phyloP scores from a whole-genome alignment of 2,329 filamentous ascomycete species.

The Neocucurbitaria cava region DNA sequence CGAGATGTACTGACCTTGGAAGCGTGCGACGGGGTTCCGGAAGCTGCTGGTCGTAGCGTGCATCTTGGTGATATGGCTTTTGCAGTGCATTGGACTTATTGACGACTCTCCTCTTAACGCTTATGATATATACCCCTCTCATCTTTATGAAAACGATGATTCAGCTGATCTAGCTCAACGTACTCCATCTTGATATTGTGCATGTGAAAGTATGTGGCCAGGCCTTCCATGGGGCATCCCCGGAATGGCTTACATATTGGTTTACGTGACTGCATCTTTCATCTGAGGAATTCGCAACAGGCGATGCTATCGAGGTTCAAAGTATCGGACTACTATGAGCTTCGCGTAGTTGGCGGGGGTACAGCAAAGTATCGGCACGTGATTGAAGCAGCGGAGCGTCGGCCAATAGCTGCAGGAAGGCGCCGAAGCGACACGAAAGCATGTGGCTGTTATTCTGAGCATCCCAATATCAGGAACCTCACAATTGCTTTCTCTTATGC shows the following conservation, averaged over 20 bases:
- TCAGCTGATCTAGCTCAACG: neutral
- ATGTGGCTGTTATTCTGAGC: slow-evolving; percentile 36
- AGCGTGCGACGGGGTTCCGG: neutral
- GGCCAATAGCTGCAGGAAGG: slow-evolving; percentile 27
- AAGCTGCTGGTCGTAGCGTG: neutral
- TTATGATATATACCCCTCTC: slow-evolving; percentile 28
- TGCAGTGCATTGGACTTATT: neutral
- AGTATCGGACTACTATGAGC: neutral
- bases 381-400: slow-evolving; percentile 15
- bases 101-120: slow-evolving; percentile 14
- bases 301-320: neutral
- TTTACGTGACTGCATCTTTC: neutral
- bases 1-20: slow-evolving; percentile 48
- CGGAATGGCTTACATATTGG: neutral
- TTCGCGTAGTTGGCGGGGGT: neutral
- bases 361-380: neutral
- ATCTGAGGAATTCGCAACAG: neutral
- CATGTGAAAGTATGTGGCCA: neutral
- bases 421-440: slow-evolving; percentile 42
- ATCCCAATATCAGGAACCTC: slow-evolving; percentile 16
- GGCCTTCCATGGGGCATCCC: neutral
- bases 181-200: neutral
- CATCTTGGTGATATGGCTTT: neutral
- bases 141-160: neutral
- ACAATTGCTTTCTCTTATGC: slow-evolving; percentile 10